A percentile compares a stretch with the other conserved stretches of the same genome.
These are phyloP conservation scores for Acacia acuminata DNA, from an alignment of 306 rosid genomes.

Conservation along the genomic window DNA sequence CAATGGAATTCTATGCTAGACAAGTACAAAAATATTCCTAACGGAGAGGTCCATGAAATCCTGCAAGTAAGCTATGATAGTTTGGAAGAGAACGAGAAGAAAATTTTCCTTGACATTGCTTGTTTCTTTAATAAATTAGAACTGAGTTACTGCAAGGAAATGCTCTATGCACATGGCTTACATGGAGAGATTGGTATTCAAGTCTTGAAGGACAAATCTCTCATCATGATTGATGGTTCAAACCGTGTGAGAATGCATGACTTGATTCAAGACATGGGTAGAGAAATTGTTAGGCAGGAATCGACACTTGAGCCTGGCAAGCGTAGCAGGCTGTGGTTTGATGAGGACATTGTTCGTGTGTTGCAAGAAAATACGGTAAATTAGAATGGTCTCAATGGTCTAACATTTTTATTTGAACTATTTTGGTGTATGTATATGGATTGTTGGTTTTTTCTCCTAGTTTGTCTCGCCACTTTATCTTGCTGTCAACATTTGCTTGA, in stretches of 20 bases:
- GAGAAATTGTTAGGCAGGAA: too few species aligned
- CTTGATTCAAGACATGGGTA: too few species aligned
- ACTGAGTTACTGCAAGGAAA: too few species aligned
- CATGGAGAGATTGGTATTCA: too few species aligned
- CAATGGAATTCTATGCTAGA: conserved; percentile 20
- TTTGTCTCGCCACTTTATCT: neutral
- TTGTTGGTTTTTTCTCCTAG: neutral
- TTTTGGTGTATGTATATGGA: neutral
- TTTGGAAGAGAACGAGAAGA: neutral
- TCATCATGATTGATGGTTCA: too few species aligned
- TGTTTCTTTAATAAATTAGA: neutral
- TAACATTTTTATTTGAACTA: neutral
- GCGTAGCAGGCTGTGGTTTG: neutral
- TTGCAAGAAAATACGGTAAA: conserved; percentile 15
- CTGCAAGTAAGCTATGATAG: conserved; percentile 22
- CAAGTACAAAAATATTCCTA: neutral
- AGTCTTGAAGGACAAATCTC: too few species aligned
- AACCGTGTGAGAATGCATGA: too few species aligned
- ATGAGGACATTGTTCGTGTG: conserved; percentile 16
- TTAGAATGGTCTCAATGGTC: neutral
- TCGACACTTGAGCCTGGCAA: too few species aligned
- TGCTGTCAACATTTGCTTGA: neutral
- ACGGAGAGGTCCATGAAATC: neutral
- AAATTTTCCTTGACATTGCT: too few species aligned
- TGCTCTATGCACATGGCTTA: too few species aligned